Percentiles rank a stretch among this genome's conserved stretches.
Evolutionary conservation across 768 basidiomycete genomes (phyloP).

Genomic region (Tremella mesenterica): DNA sequence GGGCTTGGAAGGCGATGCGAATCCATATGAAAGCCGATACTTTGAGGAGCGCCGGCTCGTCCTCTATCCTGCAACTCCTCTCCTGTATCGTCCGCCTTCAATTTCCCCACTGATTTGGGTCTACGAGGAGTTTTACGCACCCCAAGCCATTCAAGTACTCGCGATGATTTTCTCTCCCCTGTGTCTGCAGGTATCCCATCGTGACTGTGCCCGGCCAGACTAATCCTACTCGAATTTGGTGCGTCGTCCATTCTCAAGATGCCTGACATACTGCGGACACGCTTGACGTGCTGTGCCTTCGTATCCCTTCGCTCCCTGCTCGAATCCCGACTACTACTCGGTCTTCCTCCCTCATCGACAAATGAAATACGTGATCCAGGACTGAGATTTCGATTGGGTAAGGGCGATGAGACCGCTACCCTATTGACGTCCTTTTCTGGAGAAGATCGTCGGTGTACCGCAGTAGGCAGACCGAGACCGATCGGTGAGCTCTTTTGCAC

Average conservation of each 20-base stretch:
- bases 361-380: slow-evolving; percentile 29
- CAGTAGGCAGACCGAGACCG: slow-evolving; percentile 28
- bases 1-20: neutral
- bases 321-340: neutral
- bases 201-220: neutral
- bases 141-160: slow-evolving; percentile 37
- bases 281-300: slow-evolving; percentile 13
- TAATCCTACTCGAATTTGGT: neutral
- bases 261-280: slow-evolving; percentile 31
- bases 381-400: slow-evolving; percentile 27
- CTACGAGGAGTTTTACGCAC: slow-evolving; percentile 22
- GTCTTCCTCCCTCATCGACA: slow-evolving; percentile 17
- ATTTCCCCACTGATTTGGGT: slow-evolving; percentile 14
- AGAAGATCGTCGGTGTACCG: slow-evolving; percentile 4
- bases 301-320: slow-evolving; percentile 3
- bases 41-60: neutral
- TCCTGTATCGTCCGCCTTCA: neutral
- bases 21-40: neutral
- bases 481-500: slow-evolving; percentile 15
- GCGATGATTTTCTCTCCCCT: slow-evolving; percentile 5
- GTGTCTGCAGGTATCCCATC: neutral
- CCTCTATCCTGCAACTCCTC: neutral
- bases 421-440: slow-evolving; percentile 8
- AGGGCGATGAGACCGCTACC: slow-evolving; percentile 32
- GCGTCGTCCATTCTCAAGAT: slow-evolving; percentile 14